These are phyloP conservation scores for Dothideomycetidae sp. DNA, from an alignment of 2,329 filamentous ascomycete species.

Conservation along the genomic window DNA sequence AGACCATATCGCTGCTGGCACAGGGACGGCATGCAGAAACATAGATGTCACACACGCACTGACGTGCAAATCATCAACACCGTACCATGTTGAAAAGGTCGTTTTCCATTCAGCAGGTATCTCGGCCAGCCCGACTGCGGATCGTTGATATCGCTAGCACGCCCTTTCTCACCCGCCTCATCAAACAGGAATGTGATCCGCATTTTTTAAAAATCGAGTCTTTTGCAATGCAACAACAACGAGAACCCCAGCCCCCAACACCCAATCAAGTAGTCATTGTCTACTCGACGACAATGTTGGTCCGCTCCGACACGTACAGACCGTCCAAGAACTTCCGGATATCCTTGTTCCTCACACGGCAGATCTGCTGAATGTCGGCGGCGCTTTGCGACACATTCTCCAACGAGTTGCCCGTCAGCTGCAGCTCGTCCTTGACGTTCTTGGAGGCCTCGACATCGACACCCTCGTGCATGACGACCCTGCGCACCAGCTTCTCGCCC, in stretches of 20 bases:
- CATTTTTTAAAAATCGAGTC: not conserved
- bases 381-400: constrained; percentile 96
- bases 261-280: not conserved
- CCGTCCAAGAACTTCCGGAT: constrained; percentile 99
- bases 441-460: constrained; percentile 83
- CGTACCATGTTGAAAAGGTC: not conserved
- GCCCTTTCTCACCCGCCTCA: not conserved
- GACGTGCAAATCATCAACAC: too few species aligned
- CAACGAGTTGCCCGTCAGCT: constrained; percentile 84
- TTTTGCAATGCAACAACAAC: not conserved
- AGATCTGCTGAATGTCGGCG: constrained; percentile 99
- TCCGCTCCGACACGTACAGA: constrained; percentile 98
- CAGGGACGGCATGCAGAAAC: too few species aligned
- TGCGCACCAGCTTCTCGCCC: constrained; percentile 97
- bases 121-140: not conserved
- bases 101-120: not conserved
- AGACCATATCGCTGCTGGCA: too few species aligned
- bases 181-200: not conserved
- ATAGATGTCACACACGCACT: too few species aligned
- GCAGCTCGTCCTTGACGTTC: constrained; percentile 94
- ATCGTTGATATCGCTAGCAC: not conserved
- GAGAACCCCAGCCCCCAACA: not conserved
- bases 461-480: constrained; percentile 74
- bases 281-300: constrained; percentile 64
- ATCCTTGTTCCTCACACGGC: constrained; percentile 99